phyloP scores from a whole-genome alignment of 176 grass and related monocot species.

The Musa schizocarpa region DNA sequence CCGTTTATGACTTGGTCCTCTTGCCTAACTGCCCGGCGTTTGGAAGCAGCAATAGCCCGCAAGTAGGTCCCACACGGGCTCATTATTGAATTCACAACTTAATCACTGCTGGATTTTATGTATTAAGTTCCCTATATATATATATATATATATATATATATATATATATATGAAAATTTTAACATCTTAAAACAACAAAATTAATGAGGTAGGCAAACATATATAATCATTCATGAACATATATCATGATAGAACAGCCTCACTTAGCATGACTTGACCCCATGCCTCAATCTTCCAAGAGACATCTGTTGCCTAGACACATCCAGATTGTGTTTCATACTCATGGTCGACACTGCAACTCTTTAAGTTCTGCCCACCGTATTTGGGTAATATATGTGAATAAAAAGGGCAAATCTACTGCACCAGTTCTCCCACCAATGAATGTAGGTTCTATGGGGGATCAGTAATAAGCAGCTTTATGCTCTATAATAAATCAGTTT shows the following conservation, averaged over 20 bases:
- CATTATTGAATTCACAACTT: background rate
- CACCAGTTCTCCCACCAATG: no score
- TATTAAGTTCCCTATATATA: background rate
- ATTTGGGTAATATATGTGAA: no score
- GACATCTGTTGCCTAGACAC: background rate
- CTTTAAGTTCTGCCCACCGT: background rate
- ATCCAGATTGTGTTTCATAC: no score
- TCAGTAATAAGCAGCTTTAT: no score
- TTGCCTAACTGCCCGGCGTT: no score
- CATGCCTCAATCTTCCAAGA: background rate
- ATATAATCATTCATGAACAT: background rate
- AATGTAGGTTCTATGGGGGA: no score
- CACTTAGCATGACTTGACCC: background rate
- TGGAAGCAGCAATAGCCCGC: no score
- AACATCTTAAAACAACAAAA: background rate
- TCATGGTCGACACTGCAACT: background rate
- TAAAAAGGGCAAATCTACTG: no score
- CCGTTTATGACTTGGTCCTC: no score
- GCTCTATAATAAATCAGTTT: conserved; percentile 10
- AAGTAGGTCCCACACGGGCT: no score
- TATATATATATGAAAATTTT: background rate
- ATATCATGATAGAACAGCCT: background rate
- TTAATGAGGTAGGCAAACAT: background rate
- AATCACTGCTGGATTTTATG: background rate
- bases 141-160: no score